Evolutionary conservation across 2,329 filamentous ascomycete species (phyloP).

Genomic region (Monosporascus sp.): DNA sequence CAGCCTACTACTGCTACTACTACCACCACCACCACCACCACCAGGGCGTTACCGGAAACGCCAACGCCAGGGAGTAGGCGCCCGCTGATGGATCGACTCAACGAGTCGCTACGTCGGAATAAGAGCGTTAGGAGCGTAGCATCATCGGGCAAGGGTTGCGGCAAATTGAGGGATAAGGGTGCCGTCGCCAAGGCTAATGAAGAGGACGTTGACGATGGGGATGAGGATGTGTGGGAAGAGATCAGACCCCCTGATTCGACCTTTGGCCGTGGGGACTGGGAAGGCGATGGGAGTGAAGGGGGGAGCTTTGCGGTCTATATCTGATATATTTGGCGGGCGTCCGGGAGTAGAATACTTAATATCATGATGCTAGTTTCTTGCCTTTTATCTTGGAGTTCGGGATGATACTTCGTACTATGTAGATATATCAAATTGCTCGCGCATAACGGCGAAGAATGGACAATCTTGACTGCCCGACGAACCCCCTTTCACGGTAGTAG

Average conservation of each 20-base stretch:
- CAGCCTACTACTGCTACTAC: background rate
- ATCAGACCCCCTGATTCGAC: conserved; percentile 20
- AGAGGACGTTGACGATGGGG: conserved; percentile 10
- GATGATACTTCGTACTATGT: too few relatives aligned
- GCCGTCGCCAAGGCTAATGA: background rate
- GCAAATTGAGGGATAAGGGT: background rate
- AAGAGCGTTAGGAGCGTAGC: conserved; percentile 8
- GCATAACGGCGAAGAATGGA: too few relatives aligned
- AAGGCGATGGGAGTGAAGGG: conserved; percentile 21
- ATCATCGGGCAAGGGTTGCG: background rate
- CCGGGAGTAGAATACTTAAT: too few relatives aligned
- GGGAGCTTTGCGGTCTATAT: conserved; percentile 26
- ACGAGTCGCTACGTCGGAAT: conserved; percentile 4
- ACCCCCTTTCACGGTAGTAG: too few relatives aligned
- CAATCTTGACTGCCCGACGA: too few relatives aligned
- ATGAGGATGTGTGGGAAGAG: conserved; percentile 25
- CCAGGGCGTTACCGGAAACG: conserved; percentile 16
- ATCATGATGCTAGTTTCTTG: too few relatives aligned
- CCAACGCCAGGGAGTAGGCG: conserved; percentile 10
- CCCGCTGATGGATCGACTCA: conserved; percentile 11
- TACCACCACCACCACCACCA: background rate
- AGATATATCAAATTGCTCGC: too few relatives aligned
- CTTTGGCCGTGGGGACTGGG: conserved; percentile 18
- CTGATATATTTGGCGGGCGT: conserved; percentile 5
- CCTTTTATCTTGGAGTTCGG: too few relatives aligned